phyloP scores from a whole-genome alignment of 306 rosid genomes.

The Cucurbita ficifolia region DNA sequence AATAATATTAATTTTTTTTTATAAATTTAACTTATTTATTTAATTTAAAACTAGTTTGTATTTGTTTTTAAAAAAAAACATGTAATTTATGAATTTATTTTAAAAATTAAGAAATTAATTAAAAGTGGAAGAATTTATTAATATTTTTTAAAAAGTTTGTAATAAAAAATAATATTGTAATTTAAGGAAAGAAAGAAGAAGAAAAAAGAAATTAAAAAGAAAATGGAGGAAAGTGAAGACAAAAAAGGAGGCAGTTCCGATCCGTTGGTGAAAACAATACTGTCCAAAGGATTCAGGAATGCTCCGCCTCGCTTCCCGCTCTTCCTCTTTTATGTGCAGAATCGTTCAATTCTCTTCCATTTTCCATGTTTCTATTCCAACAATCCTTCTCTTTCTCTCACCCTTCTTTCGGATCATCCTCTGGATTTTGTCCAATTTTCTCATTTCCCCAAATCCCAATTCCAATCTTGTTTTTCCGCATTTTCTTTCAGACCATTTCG shows the following conservation, averaged over 20 bases:
- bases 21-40: too few species aligned
- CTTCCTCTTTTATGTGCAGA: neutral
- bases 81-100: too few species aligned
- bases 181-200: too few species aligned
- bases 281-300: neutral
- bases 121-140: too few species aligned
- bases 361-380: neutral
- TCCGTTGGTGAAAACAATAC: neutral
- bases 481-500: neutral
- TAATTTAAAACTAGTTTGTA: too few species aligned
- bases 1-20: too few species aligned
- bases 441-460: neutral
- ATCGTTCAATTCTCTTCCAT: neutral
- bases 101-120: too few species aligned
- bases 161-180: too few species aligned
- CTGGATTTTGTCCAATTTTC: neutral
- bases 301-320: conserved; percentile 1
- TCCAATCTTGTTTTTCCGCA: neutral
- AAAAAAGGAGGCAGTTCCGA: neutral
- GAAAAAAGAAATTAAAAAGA: neutral
- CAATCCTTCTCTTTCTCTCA: neutral
- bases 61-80: too few species aligned
- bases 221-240: neutral
- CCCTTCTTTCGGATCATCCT: neutral
- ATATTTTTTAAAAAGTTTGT: too few species aligned